phyloP scores from a whole-genome alignment of 2,329 filamentous ascomycete species.

The Podosphaera aphanis region DNA sequence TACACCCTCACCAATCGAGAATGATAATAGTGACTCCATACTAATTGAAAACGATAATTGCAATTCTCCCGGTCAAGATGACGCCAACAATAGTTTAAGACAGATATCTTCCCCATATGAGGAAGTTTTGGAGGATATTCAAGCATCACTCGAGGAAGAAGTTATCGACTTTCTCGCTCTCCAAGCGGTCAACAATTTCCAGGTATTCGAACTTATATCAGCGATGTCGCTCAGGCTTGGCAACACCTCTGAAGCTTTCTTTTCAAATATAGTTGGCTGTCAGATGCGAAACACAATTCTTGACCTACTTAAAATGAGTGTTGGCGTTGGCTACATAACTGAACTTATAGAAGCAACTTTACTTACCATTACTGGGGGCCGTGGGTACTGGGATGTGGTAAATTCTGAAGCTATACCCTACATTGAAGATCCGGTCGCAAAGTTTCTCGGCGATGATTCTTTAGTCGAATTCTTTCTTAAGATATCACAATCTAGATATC shows the following conservation, averaged over 20 bases:
- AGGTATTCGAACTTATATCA: slow-evolving; percentile 25
- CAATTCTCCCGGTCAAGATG: background rate
- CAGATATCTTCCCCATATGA: slow-evolving; percentile 15
- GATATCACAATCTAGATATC: slow-evolving; percentile 54
- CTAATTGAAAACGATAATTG: too few species aligned
- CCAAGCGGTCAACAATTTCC: slow-evolving; percentile 22
- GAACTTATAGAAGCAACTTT: slow-evolving; percentile 16
- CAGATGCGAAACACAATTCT: slow-evolving; percentile 17
- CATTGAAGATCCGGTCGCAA: slow-evolving; percentile 23
- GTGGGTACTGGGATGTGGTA: slow-evolving; percentile 15
- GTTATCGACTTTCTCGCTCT: slow-evolving; percentile 23
- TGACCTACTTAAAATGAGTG: slow-evolving; percentile 14
- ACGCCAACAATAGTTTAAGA: background rate
- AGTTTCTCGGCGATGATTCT: slow-evolving; percentile 15
- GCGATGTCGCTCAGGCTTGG: slow-evolving; percentile 22
- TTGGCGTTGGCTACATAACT: slow-evolving; percentile 16
- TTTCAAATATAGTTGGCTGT: slow-evolving; percentile 17
- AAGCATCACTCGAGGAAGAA: slow-evolving; percentile 18
- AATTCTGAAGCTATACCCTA: slow-evolving; percentile 18
- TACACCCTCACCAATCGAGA: too few species aligned
- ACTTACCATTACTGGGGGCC: slow-evolving; percentile 11
- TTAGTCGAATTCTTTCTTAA: slow-evolving; percentile 22
- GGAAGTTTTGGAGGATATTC: slow-evolving; percentile 22
- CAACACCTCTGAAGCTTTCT: slow-evolving; percentile 17
- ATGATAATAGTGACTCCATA: too few species aligned